Evolutionary conservation across 768 basidiomycete genomes (phyloP), one percentile per base, ranked within the genome.

Genomic region (Suillus alpinus): DNA sequence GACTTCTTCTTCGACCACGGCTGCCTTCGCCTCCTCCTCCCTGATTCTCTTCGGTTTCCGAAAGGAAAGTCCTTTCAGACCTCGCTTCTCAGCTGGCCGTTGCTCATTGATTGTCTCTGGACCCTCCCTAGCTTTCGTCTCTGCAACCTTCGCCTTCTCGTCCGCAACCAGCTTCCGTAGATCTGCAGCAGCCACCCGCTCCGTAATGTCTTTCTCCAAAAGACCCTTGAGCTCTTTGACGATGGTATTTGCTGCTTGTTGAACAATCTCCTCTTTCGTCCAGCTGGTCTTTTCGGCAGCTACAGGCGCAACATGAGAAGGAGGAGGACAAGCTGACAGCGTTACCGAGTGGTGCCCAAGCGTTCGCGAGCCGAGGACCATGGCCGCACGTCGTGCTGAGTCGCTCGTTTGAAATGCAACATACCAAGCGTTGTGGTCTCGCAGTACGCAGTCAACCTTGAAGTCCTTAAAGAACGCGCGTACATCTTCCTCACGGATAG

Each of bases 401-500:
- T 83, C 83, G 2, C 78, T 69, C 4, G 84, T 83, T 20, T 76
- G 68, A 71, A 97, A 98, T 4, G 93, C 90, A 63, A 95, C 82
- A 69, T 94, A 95, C 80, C 92, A 89, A 10, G 87, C 89, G 2
- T 76, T 74, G 56, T 83, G 81, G 70, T 91, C 90, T 63, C 84
- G 83, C 2, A 94, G 76, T 31, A 95, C 80, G 81, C 85, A 81
- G 52, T 92, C 85, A 20, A 90, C 82, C 63, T 85, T 79, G 74
- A 93, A 93, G 53, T 80, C 83, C 40, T 81, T 79, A 69, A 94
- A 88, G 66, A 90, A 90, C 59, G 72, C 76, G 62, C 74, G 69
- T n/a, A 95, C 84, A 62, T 89, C 86, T 39, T 85, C 86, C 68
- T 91, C 89, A 59, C 76, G 75, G 53, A 89, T 82, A 16, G 77